phyloP scores from a whole-genome alignment of 139 green algal genomes.

The Dunaliella sp. region DNA sequence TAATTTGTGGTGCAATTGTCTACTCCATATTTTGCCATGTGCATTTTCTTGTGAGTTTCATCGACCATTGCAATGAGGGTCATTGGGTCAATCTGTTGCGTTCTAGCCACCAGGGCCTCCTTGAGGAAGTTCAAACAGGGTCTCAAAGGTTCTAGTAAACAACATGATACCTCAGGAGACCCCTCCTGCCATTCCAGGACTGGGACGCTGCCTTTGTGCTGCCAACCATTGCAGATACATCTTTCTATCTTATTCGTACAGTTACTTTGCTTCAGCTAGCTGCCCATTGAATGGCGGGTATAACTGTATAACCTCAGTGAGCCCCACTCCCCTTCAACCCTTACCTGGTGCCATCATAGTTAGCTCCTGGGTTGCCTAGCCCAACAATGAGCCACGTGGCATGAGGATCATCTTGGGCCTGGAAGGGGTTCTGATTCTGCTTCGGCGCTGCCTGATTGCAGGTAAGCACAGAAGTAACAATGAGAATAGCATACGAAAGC shows the following conservation, averaged over 20 bases:
- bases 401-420: not conserved
- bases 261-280: not conserved
- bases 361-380: slow-evolving; percentile 24
- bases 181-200: too few relatives aligned
- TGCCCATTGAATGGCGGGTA: not conserved
- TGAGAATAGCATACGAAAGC: too few relatives aligned
- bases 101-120: too few relatives aligned
- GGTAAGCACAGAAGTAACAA: not conserved
- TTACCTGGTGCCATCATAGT: slow-evolving; percentile 29
- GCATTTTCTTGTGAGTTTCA: not conserved
- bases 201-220: too few relatives aligned
- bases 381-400: slow-evolving; percentile 29
- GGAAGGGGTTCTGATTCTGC: not conserved
- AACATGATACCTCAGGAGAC: too few relatives aligned
- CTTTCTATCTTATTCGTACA: not conserved
- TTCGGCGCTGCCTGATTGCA: not conserved
- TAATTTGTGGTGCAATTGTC: not conserved
- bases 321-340: too few relatives aligned
- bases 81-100: too few relatives aligned
- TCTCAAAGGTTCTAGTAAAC: too few relatives aligned
- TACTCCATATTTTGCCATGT: not conserved
- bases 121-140: too few relatives aligned
- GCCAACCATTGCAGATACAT: not conserved
- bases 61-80: too few relatives aligned
- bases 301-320: not conserved